Evolutionary conservation across 169 alveolate genomes (phyloP).

Genomic region (Hepatocystis sp.): DNA sequence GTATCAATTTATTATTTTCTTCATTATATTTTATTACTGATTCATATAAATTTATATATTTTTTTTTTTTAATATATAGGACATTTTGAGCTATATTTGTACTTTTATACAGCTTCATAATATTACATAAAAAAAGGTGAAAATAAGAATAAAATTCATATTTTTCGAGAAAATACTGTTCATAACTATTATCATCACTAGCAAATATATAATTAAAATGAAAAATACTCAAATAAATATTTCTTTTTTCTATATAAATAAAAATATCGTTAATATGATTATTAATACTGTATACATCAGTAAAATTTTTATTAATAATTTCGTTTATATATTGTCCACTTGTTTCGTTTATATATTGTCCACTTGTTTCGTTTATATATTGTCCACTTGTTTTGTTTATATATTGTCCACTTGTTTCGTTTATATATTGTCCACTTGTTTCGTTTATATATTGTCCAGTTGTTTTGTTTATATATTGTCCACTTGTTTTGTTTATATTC

Average conservation of each 20-base stretch:
- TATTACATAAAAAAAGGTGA: constrained; percentile 2
- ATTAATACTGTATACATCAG: constrained; percentile 21
- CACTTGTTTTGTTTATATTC: too few relatives aligned
- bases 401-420: too few relatives aligned
- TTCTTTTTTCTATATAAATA: constrained; percentile 57
- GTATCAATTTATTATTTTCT: constrained; percentile 20
- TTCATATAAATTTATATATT: constrained; percentile 29
- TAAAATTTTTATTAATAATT: not conserved
- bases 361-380: too few relatives aligned
- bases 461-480: too few relatives aligned
- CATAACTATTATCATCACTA: constrained; percentile 13
- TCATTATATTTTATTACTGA: constrained; percentile 18
- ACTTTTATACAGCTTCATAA: constrained; percentile 3
- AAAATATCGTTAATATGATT: constrained; percentile 45
- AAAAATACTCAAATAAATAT: constrained; percentile 47
- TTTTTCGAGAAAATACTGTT: constrained; percentile 4
- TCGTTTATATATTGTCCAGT: too few relatives aligned
- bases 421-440: too few relatives aligned
- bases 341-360: too few relatives aligned
- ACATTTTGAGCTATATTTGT: not conserved
- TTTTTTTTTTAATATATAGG: constrained; percentile 34
- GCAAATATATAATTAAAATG: constrained; percentile 42
- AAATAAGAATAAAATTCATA: constrained; percentile 33
- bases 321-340: not conserved
- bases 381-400: too few relatives aligned